These are phyloP conservation scores for Phyllachora maydis DNA, from an alignment of 2,329 filamentous ascomycete species.

Conservation along the genomic window DNA sequence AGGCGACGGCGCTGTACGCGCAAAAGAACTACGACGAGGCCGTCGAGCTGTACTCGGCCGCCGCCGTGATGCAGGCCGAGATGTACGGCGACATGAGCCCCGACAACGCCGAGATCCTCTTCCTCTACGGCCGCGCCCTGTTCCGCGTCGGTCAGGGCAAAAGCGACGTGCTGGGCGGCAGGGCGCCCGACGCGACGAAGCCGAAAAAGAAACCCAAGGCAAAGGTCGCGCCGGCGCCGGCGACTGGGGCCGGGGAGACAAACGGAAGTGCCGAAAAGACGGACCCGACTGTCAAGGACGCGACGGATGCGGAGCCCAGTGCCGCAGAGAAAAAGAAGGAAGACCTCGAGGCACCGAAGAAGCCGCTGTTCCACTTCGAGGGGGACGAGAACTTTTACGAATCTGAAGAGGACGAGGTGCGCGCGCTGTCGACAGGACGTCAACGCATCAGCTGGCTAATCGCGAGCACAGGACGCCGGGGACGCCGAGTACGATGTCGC, in stretches of 20 bases:
- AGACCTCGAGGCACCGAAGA: slow-evolving; percentile 28
- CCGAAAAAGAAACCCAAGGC: slow-evolving; percentile 20
- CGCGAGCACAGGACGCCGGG: slow-evolving; percentile 17
- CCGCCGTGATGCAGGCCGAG: slow-evolving; percentile 74
- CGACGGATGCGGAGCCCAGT: slow-evolving; percentile 5
- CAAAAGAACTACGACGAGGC: slow-evolving; percentile 77
- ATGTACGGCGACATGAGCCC: slow-evolving; percentile 83
- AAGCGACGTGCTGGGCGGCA: slow-evolving; percentile 81
- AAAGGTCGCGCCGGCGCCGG: slow-evolving; percentile 17
- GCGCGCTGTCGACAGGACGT: slow-evolving; percentile 6
- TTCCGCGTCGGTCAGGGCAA: slow-evolving; percentile 90
- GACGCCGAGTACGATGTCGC: too few species aligned
- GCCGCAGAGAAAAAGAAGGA: slow-evolving; percentile 17
- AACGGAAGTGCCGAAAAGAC: slow-evolving; percentile 11
- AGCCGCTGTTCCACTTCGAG: slow-evolving; percentile 75
- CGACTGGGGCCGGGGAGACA: slow-evolving; percentile 12
- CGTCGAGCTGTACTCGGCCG: slow-evolving; percentile 71
- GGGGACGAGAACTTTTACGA: slow-evolving; percentile 89
- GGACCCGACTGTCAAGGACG: slow-evolving; percentile 1
- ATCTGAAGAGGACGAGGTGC: slow-evolving; percentile 52
- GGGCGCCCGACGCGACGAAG: slow-evolving; percentile 36
- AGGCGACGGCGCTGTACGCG: slow-evolving; percentile 68
- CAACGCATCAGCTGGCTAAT: slow-evolving; percentile 3
- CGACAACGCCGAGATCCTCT: slow-evolving; percentile 84
- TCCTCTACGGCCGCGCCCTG: slow-evolving; percentile 79